Conservation (phyloP, 768 basidiomycete species). For the Russula sp. region DNA sequence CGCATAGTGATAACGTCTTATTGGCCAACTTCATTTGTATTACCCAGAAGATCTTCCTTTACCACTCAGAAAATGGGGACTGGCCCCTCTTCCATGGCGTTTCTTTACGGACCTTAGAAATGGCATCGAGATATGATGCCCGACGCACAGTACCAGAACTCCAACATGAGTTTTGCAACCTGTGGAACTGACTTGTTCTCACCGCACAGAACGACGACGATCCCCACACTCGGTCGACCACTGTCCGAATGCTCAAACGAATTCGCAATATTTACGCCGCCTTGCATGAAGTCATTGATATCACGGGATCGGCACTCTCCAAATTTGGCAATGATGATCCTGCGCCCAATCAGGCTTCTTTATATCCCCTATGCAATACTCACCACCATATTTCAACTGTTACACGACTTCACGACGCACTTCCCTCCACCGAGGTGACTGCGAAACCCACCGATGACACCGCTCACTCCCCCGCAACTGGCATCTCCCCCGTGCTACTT, state of each 20-base stretch:
- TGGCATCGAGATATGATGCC: not conserved
- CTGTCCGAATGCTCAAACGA: not conserved
- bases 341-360: conserved; percentile 1
- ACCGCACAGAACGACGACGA: not conserved
- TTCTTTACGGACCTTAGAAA: not conserved
- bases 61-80: not conserved
- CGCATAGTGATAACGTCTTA: not conserved
- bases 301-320: not conserved
- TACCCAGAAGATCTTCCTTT: conserved; percentile 3
- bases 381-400: not conserved
- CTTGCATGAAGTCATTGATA: conserved; percentile 1
- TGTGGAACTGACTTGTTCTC: conserved; percentile 16
- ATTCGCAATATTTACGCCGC: conserved; percentile 3
- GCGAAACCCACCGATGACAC: not conserved
- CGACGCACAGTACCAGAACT: conserved; percentile 2
- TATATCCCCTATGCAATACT: conserved; percentile 11
- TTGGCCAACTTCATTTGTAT: conserved; percentile 13
- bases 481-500: not conserved
- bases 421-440: not conserved
- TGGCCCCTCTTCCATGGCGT: not conserved
- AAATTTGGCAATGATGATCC: not conserved
- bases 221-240: not conserved
- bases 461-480: too few relatives aligned
- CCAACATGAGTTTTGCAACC: conserved; percentile 6
- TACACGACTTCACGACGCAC: not conserved